Percentiles rank a stretch among this genome's conserved stretches.
These are phyloP conservation scores for Coniella lustricola DNA, from an alignment of 2,329 filamentous ascomycete species.

Conservation along the genomic window DNA sequence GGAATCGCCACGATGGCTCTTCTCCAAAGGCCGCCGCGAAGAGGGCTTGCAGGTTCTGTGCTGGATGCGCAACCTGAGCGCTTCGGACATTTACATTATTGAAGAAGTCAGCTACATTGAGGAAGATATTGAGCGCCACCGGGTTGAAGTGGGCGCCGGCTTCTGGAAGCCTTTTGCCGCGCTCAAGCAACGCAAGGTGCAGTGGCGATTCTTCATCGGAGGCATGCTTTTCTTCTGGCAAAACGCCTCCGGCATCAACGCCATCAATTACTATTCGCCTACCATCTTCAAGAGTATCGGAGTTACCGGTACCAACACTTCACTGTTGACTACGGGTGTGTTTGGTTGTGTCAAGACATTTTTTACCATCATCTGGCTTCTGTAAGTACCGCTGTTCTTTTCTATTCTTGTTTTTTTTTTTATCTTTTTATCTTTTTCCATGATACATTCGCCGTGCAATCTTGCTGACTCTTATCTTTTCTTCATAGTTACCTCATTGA, in stretches of 20 bases:
- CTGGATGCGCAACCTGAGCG: constrained; percentile 56
- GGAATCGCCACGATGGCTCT: constrained; percentile 65
- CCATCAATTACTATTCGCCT: constrained; percentile 69
- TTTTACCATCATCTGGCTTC: constrained; percentile 61
- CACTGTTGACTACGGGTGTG: constrained; percentile 60
- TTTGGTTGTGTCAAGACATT: constrained; percentile 71
- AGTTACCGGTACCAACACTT: constrained; percentile 36
- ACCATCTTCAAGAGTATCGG: constrained; percentile 56
- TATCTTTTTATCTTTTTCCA: constrained; percentile 35
- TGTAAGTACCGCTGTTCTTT: too few relatives aligned
- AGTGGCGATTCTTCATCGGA: constrained; percentile 67
- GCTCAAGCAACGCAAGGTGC: constrained; percentile 48
- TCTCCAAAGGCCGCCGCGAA: constrained; percentile 53
- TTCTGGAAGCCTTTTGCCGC: constrained; percentile 69
- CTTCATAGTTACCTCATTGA: constrained; percentile 52
- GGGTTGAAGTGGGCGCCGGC: constrained; percentile 55
- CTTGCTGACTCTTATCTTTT: background rate
- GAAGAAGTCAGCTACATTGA: constrained; percentile 69
- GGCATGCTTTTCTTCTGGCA: constrained; percentile 72
- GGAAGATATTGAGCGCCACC: constrained; percentile 58
- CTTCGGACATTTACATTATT: constrained; percentile 57
- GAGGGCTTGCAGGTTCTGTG: constrained; percentile 51
- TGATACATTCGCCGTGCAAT: too few relatives aligned
- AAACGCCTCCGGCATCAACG: constrained; percentile 70
- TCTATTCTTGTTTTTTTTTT: too few relatives aligned